Evolutionary conservation across 148 eudicot genomes (phyloP), one percentile per base, ranked within the genome.

Genomic region (Fagopyrum esculentum): DNA sequence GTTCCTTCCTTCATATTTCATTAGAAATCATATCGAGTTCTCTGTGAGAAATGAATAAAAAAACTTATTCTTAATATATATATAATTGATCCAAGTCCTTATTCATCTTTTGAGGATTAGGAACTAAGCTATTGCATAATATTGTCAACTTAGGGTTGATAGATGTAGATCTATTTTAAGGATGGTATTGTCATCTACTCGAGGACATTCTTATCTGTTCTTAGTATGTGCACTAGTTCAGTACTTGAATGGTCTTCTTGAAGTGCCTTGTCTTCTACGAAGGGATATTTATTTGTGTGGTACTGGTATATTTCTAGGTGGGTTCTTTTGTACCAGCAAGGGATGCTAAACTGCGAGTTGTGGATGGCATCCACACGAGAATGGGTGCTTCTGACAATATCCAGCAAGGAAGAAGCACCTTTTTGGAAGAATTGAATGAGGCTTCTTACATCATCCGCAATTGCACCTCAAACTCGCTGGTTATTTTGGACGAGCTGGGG

Each of bases 361-460:
- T 95, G 56, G 97, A 95, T 77, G 85, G 92, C 71, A 83, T 95
- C 71, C 83, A 89, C 82, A 95, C 99, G 11, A 85, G 99, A 76
- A 95, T 92, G 98, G 99, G 99, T 74, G 93, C 98, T 75, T 92
- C 97, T 4, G 99, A 95, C 80, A 89, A 87, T 78, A 95, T 95
- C 80, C 96, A 90, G 79, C 96, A 84, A 78, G 99, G 99, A 60
- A 82, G 88, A 77, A 95, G 99, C 84, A 95, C 99, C 55, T 95
- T 95, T 81, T 78, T 95, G 75, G 99, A 95, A 84, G 99, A 95
- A 87, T 76, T 95, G 71, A 86, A 86, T 47, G 99, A 95, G 82
- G 88, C 98, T 55, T 92, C 97, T 49, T 80, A 83, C 78, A 92
- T 95, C 76, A 89, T 95, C 72, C 84, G 79, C 11, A 83, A 76